Percentiles rank a stretch among this genome's conserved stretches.
Conservation (phyloP, 495 filamentous ascomycete species). For the Acidiella bohemica region DNA sequence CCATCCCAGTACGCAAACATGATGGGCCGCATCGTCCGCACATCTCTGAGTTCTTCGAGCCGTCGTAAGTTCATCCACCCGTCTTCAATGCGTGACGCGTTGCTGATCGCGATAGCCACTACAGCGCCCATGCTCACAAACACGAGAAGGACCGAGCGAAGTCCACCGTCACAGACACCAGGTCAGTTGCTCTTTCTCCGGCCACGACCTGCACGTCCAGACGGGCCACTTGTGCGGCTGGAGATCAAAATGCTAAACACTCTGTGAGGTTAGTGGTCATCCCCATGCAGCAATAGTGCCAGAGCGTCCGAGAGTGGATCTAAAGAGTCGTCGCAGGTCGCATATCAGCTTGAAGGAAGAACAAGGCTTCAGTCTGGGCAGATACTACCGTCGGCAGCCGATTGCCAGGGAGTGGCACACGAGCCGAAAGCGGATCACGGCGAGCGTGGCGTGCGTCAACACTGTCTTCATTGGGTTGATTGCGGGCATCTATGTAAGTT, state of each 20-base stretch:
- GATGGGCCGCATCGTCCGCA: constrained; percentile 3
- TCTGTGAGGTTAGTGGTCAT: constrained; percentile 9
- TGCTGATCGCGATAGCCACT: too few relatives aligned
- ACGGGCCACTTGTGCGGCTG: not conserved
- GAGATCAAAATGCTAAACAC: not conserved
- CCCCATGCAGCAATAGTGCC: constrained; percentile 4
- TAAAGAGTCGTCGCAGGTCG: constrained; percentile 17
- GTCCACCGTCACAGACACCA: constrained; percentile 9
- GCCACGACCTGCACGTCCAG: not conserved
- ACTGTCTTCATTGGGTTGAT: constrained; percentile 54
- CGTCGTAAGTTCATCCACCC: constrained; percentile 3
- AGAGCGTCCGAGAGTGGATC: constrained; percentile 4
- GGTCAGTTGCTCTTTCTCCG: constrained; percentile 6
- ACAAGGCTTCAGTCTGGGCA: constrained; percentile 20
- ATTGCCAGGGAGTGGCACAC: constrained; percentile 52
- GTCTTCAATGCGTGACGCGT: too few relatives aligned
- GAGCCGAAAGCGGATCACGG: constrained; percentile 49
- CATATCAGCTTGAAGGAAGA: constrained; percentile 18
- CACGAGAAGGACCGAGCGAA: not conserved
- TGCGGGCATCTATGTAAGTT: constrained; percentile 52
- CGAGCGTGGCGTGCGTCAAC: constrained; percentile 54
- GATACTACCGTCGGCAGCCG: constrained; percentile 24
- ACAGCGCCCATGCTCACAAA: not conserved
- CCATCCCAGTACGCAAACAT: too few relatives aligned
- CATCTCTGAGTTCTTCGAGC: constrained; percentile 9